Evolutionary conservation across 2,329 filamentous ascomycete genomes (phyloP).

Genomic region (Grosmannia penicillata): DNA sequence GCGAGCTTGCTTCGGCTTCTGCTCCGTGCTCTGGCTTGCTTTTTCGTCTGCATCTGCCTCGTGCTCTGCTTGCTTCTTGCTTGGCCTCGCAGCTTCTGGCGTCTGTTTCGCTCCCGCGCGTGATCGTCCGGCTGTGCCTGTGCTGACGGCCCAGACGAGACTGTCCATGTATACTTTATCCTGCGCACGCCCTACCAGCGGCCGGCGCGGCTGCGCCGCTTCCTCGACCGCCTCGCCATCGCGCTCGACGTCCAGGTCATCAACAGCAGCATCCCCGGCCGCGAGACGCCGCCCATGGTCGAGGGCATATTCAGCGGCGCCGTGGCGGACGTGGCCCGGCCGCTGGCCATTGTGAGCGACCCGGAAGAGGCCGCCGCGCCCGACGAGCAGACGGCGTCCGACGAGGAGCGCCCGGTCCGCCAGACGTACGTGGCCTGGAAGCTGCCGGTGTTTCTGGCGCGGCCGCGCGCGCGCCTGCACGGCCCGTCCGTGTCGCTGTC

Average conservation of each 20-base stretch:
- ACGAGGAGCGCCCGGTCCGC: slow-evolving; percentile 12
- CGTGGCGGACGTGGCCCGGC: slow-evolving; percentile 33
- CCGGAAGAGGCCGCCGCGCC: slow-evolving; percentile 12
- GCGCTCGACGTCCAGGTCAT: slow-evolving; percentile 52
- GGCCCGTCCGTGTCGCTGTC: slow-evolving; percentile 51
- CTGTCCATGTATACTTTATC: slow-evolving; percentile 51
- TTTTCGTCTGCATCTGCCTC: no score
- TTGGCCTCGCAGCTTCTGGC: no score
- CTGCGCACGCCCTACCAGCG: slow-evolving; percentile 48
- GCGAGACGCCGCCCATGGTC: slow-evolving; percentile 26
- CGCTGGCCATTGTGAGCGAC: slow-evolving; percentile 33
- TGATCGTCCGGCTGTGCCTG: slow-evolving; percentile 1
- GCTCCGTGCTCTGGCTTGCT: no score
- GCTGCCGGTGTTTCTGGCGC: slow-evolving; percentile 38
- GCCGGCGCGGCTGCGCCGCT: slow-evolving; percentile 39
- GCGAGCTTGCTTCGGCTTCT: no score
- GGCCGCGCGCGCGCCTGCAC: slow-evolving; percentile 50
- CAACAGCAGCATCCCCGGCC: slow-evolving; percentile 37
- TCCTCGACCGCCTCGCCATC: slow-evolving; percentile 48
- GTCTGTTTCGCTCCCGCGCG: background rate
- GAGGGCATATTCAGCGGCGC: slow-evolving; percentile 47
- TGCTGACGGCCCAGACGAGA: slow-evolving; percentile 46
- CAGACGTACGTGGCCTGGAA: slow-evolving; percentile 46
- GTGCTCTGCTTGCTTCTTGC: no score
- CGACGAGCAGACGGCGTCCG: slow-evolving; percentile 7